A percentile compares a stretch with the other conserved stretches of the same genome.
phyloP scores from a whole-genome alignment of 2,329 filamentous ascomycete genomes.

The Colletotrichum sp. region DNA sequence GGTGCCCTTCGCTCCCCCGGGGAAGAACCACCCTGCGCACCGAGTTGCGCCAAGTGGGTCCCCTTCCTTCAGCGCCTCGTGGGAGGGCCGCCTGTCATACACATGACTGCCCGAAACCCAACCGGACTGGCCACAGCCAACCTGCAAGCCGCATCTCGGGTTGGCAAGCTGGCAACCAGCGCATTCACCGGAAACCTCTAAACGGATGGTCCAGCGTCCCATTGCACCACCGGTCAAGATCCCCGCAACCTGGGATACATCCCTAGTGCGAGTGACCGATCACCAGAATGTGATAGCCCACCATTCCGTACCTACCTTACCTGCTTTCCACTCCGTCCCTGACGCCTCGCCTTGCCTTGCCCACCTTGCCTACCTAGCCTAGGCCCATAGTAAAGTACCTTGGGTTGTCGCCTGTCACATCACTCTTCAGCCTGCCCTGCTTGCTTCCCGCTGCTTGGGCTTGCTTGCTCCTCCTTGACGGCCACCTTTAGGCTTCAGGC shows the following conservation, averaged over 20 bases:
- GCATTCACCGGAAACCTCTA: constrained; percentile 13
- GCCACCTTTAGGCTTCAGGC: neutral
- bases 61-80: constrained; percentile 16
- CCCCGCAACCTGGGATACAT: constrained; percentile 4
- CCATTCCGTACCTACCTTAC: neutral
- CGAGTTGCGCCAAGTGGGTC: constrained; percentile 5
- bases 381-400: neutral
- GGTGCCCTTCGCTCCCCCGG: neutral
- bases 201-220: constrained; percentile 1
- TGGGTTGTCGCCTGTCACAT: neutral
- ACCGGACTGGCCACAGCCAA: neutral
- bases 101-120: neutral
- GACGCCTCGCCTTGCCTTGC: neutral
- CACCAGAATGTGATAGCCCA: constrained; percentile 19
- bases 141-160: neutral
- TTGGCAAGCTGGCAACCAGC: neutral
- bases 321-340: neutral
- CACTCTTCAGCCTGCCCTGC: neutral
- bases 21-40: neutral
- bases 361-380: neutral
- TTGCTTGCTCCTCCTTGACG: neutral
- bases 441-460: neutral
- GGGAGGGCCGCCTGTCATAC: neutral
- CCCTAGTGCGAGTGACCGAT: constrained; percentile 13
- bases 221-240: constrained; percentile 17